These are phyloP conservation scores for Anaeramoeba flamelloides DNA, from an alignment of 78 protist genomes.

Conservation along the genomic window DNA sequence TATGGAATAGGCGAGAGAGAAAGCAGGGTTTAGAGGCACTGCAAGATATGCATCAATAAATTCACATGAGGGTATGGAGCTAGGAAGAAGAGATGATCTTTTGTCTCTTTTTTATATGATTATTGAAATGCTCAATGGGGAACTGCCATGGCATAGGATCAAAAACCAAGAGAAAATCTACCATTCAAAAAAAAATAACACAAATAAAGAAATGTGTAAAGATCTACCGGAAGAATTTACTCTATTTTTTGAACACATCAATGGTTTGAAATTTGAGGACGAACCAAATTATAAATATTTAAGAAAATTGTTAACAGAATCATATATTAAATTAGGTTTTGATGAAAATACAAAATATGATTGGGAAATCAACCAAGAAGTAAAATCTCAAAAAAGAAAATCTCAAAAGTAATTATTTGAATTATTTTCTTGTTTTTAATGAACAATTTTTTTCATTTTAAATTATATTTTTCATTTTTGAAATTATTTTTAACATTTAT, in stretches of 20 bases:
- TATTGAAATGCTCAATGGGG: not conserved
- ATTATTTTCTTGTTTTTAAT: too few relatives aligned
- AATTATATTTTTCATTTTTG: too few relatives aligned
- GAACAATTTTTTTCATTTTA: too few relatives aligned
- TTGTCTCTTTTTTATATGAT: not conserved
- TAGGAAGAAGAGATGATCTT: not conserved
- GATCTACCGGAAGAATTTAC: not conserved
- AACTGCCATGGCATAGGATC: not conserved
- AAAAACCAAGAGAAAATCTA: not conserved
- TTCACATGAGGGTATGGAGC: too few relatives aligned
- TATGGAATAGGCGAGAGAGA: too few relatives aligned
- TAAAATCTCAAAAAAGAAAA: too few relatives aligned
- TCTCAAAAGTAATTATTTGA: too few relatives aligned
- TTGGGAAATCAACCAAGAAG: conserved; percentile 1
- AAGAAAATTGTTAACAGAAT: not conserved
- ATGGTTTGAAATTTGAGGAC: not conserved
- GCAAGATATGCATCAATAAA: too few relatives aligned
- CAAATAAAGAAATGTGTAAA: conserved; percentile 1
- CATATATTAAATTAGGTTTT: not conserved
- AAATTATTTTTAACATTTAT: too few relatives aligned
- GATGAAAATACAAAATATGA: not conserved
- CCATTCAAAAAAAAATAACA: too few relatives aligned
- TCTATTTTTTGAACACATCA: not conserved
- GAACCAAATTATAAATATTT: not conserved
- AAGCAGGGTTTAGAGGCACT: too few relatives aligned